Evolutionary conservation across 306 rosid species (phyloP), one percentile per base, ranked within the genome.

Genomic region (Quillaja saponaria): DNA sequence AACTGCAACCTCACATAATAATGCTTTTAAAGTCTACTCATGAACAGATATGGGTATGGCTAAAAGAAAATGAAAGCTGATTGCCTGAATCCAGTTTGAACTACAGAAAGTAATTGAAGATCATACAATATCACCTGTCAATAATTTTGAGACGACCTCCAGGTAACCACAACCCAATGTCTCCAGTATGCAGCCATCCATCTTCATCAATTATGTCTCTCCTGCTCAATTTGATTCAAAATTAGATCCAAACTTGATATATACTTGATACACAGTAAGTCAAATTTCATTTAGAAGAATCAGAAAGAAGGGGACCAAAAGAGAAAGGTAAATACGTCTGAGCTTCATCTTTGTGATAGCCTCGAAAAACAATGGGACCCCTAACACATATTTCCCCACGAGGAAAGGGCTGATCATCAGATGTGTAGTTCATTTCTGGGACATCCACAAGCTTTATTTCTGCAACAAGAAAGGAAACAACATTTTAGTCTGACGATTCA

Each of bases 331-430:
- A 19, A 51, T 85, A 90, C 99, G 97, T 94, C 64, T 94, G 99
- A 64, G 37, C 77, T 85, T 94, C 99, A 67, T 94, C 97, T 76
- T 87, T 94, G 87, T 72, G 63, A 81, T 94, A 89, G 49, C 99
- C 97, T 49, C 34, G 79, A 76, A 94, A 94, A 78, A 90, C 41
- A 78, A 71, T 75, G 46, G 97, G 99, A 80, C 99, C 99, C 85
- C 99, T 81, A 61, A 87, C 82, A 78, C 99, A 94, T 77, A 94
- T 94, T 86, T 94, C 99, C 63, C 99, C 99, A 58, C 97, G 97
- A 66, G 99, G 95, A 84, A 83, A 65, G 40, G 97, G 97, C 77
- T 66, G 74, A 78, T 94, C 99, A 11, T 83, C 81, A 38, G 96
- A 77, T 47, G 96, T 85, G 79, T 94, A 94, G 78, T 72, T 94